phyloP scores from a whole-genome alignment of 768 basidiomycete genomes.

The Rubroboletus satanas region DNA sequence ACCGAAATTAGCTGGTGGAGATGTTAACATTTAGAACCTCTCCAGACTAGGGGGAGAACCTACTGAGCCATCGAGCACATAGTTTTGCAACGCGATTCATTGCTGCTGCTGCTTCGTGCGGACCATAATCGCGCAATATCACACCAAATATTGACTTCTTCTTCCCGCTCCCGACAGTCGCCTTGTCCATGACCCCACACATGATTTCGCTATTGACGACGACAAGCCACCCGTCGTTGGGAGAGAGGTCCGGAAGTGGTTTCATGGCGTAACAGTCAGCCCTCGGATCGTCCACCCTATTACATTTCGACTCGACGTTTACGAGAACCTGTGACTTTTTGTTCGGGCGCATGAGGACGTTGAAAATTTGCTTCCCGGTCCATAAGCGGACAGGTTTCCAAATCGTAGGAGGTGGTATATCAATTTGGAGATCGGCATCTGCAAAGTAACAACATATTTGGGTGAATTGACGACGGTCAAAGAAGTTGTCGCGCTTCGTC shows the following conservation, averaged over 20 bases:
- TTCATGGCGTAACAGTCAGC: slow-evolving; percentile 60
- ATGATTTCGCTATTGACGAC: slow-evolving; percentile 98
- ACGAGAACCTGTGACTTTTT: slow-evolving; percentile 76
- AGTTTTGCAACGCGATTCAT: slow-evolving; percentile 97
- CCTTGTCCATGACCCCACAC: slow-evolving; percentile 99
- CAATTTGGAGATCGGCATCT: slow-evolving; percentile 88
- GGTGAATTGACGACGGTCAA: slow-evolving; percentile 90
- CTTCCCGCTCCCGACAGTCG: slow-evolving; percentile 95
- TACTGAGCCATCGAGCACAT: slow-evolving; percentile 89
- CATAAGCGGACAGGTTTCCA: slow-evolving; percentile 90
- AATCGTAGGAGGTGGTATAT: slow-evolving; percentile 92
- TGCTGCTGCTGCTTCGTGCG: slow-evolving; percentile 87
- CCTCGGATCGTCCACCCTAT: slow-evolving; percentile 79
- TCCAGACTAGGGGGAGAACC: slow-evolving; percentile 19
- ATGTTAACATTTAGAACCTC: slow-evolving; percentile 1
- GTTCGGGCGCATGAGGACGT: slow-evolving; percentile 94
- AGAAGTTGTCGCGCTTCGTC: slow-evolving; percentile 88
- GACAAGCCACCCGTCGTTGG: slow-evolving; percentile 97
- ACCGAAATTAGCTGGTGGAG: slow-evolving; percentile 79
- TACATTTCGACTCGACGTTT: slow-evolving; percentile 95
- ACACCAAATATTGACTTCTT: slow-evolving; percentile 99
- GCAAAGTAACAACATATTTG: slow-evolving; percentile 94
- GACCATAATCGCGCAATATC: slow-evolving; percentile 94
- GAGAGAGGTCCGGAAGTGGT: slow-evolving; percentile 78
- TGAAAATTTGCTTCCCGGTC: slow-evolving; percentile 99